Base-by-base conservation (phyloP, 257 asterid genomes). In the Lavandula angustifolia region DNA sequence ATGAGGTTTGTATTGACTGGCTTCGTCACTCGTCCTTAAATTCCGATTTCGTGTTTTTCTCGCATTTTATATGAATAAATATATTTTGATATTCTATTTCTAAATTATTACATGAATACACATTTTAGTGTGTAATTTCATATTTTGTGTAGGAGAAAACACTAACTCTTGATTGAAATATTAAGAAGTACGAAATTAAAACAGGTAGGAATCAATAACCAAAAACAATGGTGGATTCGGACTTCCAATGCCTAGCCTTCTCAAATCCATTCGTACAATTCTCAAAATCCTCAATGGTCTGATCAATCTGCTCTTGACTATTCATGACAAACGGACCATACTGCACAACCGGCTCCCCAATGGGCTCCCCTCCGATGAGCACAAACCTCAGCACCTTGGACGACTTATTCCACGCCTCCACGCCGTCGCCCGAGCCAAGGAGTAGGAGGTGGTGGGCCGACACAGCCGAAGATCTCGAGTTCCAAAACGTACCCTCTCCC, bases 261-360 rank as follows among this genome's bases (percentile, higher is more conserved):
- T 91, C 96, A 74, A 91, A 91, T 9, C 98, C 98, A 77, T 91
- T 91, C 6, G 65, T 66, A 54, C 41, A 88, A 14, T 76, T 82
- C 74, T 91, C 96, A 73, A 62, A 86, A 70, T 91, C 98, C 66
- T 82, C 80, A 47, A 88, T 76, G 18, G 98, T 80, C 60, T 81
- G 91, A 7, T 92, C 94, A 11, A 92, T 79, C 66, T 92, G 82
- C 13, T 81, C 88, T 60, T 85, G 89, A 7, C 70, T 87, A 64
- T 89, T 89, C 96, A 89, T 89, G 66, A 92, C 98, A 74, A 92
- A 87, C 0, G 98, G 98, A 1, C 97, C 98, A 59, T 79, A 78
- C 60, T 85, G 98, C 59, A 77, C 94, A 3, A 92, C 89, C 0
- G 98, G 86, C 74, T 92, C 97, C 3, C 83, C 89, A 55, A 92